Evolutionary conservation across 306 rosid species (phyloP), one percentile per base, ranked within the genome.

Genomic region (Bauhinia variegata): DNA sequence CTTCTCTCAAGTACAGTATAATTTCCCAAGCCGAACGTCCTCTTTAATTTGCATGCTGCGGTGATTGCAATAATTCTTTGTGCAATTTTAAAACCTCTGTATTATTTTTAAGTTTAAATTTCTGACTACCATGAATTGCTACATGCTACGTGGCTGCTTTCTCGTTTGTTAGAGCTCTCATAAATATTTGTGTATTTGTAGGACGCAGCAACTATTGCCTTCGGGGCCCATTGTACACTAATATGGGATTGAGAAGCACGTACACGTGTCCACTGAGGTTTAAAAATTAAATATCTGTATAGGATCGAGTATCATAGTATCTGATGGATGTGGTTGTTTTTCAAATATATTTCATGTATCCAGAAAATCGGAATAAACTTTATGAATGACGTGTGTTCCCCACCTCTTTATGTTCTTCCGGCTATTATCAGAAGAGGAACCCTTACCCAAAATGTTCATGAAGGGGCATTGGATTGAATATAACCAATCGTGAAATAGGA

Each of bases 131-230:
- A 23, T 23, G 0, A 8, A 57, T 12, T 16, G n/a, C 16, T 17
- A 7, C 8, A 14, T 12, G 15, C 44, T 51, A 58, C 32, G 11
- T 32, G 41, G 38, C 11, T 39, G 39, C 11, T 65, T 4, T 68
- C 68, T 57, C 65, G 77, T 73, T 65, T 15, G 77, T 63, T 72
- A 36, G 70, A n/a, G 67, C 59, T 68, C 63, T 77, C 66, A 64
- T 72, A 68, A 76, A 73, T 69, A 57, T 60, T 0, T 18, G 28
- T 23, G 68, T 70, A 72, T 0, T 2, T 51, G 55, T 66, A 67
- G 34, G 47, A 12, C 7, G 15, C 53, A 57, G 77, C 68, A 30
- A 79, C 73, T 64, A 47, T 63, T n/a, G n/a, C n/a, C n/a, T n/a
- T n/a, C n/a, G n/a, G n/a, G n/a, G n/a, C n/a, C n/a, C n/a, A n/a